Conservation (phyloP, 768 basidiomycete genomes). For the Boletales sp. region DNA sequence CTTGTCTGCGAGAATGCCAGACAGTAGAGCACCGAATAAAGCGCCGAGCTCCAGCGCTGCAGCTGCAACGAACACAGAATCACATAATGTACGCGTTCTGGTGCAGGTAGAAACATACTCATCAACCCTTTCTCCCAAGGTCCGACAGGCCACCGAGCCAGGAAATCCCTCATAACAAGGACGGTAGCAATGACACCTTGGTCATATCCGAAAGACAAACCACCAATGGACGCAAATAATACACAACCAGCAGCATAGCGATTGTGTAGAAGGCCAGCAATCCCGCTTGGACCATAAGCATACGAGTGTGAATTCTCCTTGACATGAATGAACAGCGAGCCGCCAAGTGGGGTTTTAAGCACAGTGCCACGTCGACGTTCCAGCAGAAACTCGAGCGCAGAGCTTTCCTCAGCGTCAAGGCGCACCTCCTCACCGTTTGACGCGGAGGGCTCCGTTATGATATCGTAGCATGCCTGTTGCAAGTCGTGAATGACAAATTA, state of each 20-base stretch:
- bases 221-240: constrained; percentile 73
- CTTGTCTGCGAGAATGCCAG: constrained; percentile 66
- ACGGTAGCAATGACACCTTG: constrained; percentile 87
- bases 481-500: not conserved
- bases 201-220: constrained; percentile 78
- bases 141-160: constrained; percentile 62
- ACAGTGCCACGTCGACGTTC: constrained; percentile 14
- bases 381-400: constrained; percentile 16
- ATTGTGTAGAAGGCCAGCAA: constrained; percentile 62
- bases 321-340: constrained; percentile 21
- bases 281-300: constrained; percentile 68
- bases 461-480: constrained; percentile 6
- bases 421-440: constrained; percentile 10
- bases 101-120: constrained; percentile 46
- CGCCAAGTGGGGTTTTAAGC: constrained; percentile 24
- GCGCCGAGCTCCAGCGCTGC: constrained; percentile 77
- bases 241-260: constrained; percentile 65
- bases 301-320: constrained; percentile 50
- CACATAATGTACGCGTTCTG: not conserved
- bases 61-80: constrained; percentile 39
- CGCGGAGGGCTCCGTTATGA: constrained; percentile 9
- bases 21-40: constrained; percentile 65
- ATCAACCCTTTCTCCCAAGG: constrained; percentile 73
- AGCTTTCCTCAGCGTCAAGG: constrained; percentile 8
- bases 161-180: constrained; percentile 77